phyloP scores from a whole-genome alignment of 148 eudicot genomes.

The Amaranthus palmeri region DNA sequence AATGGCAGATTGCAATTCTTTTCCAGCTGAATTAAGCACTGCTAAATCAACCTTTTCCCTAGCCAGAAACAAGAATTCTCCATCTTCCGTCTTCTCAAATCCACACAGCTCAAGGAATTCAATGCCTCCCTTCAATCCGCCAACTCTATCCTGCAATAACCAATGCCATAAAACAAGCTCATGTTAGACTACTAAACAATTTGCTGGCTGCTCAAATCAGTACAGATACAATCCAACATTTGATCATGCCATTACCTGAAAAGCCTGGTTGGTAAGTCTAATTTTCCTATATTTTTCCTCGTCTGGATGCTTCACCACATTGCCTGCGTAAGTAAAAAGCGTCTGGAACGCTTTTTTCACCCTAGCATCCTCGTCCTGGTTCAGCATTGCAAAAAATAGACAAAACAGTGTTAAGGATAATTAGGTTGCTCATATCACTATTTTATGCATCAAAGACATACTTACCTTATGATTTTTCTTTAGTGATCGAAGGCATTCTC shows the following conservation, averaged over 20 bases:
- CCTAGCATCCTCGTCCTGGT: slow-evolving; percentile 86
- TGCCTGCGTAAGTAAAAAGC: slow-evolving; percentile 73
- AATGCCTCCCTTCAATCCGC: slow-evolving; percentile 80
- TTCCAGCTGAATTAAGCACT: slow-evolving; percentile 78
- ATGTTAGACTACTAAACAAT: background rate
- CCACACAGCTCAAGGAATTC: slow-evolving; percentile 93
- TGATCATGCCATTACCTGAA: slow-evolving; percentile 57
- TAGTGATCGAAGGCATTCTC: slow-evolving; percentile 86
- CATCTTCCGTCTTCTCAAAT: slow-evolving; percentile 78
- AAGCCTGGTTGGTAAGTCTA: slow-evolving; percentile 76
- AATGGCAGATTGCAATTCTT: slow-evolving; percentile 81
- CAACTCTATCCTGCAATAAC: slow-evolving; percentile 75
- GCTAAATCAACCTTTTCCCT: slow-evolving; percentile 69
- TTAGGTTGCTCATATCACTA: background rate
- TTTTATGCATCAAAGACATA: background rate
- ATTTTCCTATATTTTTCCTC: slow-evolving; percentile 97
- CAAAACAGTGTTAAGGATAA: background rate
- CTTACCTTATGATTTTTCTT: slow-evolving; percentile 84
- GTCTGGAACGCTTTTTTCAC: slow-evolving; percentile 94
- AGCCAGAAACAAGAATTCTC: slow-evolving; percentile 78
- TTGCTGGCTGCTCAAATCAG: background rate
- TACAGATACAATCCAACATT: background rate
- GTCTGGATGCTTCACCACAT: slow-evolving; percentile 79
- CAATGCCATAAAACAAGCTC: background rate
- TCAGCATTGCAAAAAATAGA: slow-evolving; percentile 2